A percentile compares a stretch with the other conserved stretches of the same genome.
Evolutionary conservation across 371 early-diverging fungal genomes (phyloP).

Genomic region (Choanephora cucurbitarum): DNA sequence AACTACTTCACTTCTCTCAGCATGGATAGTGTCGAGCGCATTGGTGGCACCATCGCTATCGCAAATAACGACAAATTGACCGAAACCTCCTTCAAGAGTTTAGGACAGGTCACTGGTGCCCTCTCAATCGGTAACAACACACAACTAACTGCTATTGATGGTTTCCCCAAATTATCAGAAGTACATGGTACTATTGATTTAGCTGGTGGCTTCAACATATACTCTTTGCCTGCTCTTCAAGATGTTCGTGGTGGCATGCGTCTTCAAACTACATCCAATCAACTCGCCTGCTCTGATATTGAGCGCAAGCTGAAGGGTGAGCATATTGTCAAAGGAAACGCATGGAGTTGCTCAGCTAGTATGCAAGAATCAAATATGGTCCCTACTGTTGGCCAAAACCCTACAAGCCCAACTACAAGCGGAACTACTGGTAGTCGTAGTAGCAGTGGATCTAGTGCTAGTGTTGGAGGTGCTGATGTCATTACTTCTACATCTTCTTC

Average conservation of each 20-base stretch:
- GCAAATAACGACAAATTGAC: conserved; percentile 52
- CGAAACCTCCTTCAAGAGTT: conserved; percentile 50
- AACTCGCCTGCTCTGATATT: conserved; percentile 36
- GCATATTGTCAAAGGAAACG: conserved; percentile 45
- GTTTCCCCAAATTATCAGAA: conserved; percentile 48
- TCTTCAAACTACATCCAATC: conserved; percentile 44
- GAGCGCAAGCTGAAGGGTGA: conserved; percentile 42
- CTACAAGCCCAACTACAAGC: conserved; percentile 1
- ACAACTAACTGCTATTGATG: conserved; percentile 43
- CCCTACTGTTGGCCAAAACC: conserved; percentile 44
- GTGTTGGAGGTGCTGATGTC: neutral
- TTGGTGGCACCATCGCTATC: conserved; percentile 57
- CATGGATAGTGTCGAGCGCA: conserved; percentile 37
- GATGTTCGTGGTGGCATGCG: conserved; percentile 57
- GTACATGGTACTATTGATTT: conserved; percentile 57
- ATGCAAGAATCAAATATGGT: conserved; percentile 36
- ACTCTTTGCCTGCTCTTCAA: conserved; percentile 46
- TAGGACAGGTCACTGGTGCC: conserved; percentile 55
- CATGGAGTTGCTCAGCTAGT: conserved; percentile 47
- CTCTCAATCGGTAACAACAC: conserved; percentile 63
- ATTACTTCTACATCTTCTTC: neutral
- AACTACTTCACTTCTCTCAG: conserved; percentile 44
- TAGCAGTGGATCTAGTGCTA: neutral
- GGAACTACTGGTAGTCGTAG: conserved; percentile 2
- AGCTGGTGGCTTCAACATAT: conserved; percentile 50